These are phyloP conservation scores for Hypericum androsaemum DNA, from an alignment of 345 rosid species.

Conservation along the genomic window DNA sequence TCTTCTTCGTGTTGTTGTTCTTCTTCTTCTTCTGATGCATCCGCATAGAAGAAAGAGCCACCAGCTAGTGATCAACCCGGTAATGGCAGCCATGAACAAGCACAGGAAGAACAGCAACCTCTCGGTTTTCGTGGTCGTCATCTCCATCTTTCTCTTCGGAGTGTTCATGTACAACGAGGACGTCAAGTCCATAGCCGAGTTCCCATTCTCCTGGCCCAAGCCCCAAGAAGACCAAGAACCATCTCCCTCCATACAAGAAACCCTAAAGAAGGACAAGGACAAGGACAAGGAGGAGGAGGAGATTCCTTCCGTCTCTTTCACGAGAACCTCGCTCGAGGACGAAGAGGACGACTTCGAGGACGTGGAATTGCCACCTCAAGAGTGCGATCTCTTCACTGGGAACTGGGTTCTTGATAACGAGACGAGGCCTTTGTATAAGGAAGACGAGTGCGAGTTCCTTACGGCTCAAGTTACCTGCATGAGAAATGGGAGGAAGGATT, in stretches of 20 bases:
- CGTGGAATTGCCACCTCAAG: conserved; percentile 8
- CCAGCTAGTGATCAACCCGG: conserved; percentile 17
- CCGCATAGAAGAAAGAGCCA: not conserved
- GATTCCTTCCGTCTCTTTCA: no score
- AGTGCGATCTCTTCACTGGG: conserved; percentile 19
- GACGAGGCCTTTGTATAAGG: conserved; percentile 18
- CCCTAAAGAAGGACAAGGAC: conserved; percentile 12
- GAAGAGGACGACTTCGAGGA: not conserved
- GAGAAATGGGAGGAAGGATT: conserved; percentile 19
- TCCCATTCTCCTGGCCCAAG: conserved; percentile 61
- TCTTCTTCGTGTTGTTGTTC: not conserved
- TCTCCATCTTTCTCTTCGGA: conserved; percentile 55
- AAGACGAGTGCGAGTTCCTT: conserved; percentile 18
- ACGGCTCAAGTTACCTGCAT: conserved; percentile 22
- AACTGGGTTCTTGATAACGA: conserved; percentile 18
- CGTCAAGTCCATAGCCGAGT: conserved; percentile 45
- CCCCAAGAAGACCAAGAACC: conserved; percentile 32
- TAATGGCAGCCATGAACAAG: conserved; percentile 44
- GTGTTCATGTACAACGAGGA: conserved; percentile 28
- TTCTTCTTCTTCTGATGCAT: not conserved
- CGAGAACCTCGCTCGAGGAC: not conserved
- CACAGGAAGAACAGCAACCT: conserved; percentile 52
- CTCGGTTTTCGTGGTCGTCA: conserved; percentile 47
- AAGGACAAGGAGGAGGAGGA: not conserved
- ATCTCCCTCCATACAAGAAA: conserved; percentile 27